Evolutionary conservation across 2,329 filamentous ascomycete genomes (phyloP).

Genomic region (Xylaria arbuscula): DNA sequence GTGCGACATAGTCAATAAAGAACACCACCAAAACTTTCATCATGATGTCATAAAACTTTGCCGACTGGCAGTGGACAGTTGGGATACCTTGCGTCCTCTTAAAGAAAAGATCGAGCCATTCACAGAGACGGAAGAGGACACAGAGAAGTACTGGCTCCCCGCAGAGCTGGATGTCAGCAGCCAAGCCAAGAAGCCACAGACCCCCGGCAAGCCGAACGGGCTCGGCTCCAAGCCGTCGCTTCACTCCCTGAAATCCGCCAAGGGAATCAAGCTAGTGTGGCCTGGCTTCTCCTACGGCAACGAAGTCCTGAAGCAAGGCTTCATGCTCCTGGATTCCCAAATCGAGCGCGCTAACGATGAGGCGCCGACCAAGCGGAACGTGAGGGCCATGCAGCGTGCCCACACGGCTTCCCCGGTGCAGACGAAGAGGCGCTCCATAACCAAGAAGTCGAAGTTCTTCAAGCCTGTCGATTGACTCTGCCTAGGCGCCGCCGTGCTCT

Average conservation of each 20-base stretch:
- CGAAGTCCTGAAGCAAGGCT: constrained; percentile 33
- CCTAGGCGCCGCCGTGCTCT: constrained; percentile 14
- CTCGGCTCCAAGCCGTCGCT: constrained; percentile 28
- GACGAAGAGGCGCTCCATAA: not conserved
- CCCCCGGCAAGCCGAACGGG: constrained; percentile 21
- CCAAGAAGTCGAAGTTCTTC: constrained; percentile 8
- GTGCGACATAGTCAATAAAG: not conserved
- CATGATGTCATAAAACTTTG: constrained; percentile 22
- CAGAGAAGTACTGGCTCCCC: constrained; percentile 33
- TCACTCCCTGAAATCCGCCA: constrained; percentile 24
- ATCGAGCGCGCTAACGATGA: constrained; percentile 26
- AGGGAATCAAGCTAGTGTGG: constrained; percentile 30
- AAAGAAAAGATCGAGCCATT: constrained; percentile 36
- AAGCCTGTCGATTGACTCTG: constrained; percentile 23
- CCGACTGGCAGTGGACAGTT: constrained; percentile 15
- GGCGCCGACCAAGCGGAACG: constrained; percentile 1
- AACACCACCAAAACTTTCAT: not conserved
- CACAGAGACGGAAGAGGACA: constrained; percentile 15
- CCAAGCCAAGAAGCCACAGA: constrained; percentile 13
- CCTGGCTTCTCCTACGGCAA: constrained; percentile 33
- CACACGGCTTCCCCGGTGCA: not conserved
- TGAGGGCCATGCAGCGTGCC: constrained; percentile 23
- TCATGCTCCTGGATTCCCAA: constrained; percentile 36
- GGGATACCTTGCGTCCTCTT: constrained; percentile 25
- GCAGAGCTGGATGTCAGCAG: constrained; percentile 26